phyloP scores from a whole-genome alignment of 2,329 filamentous ascomycete genomes.

The Bipolaris gigantea region DNA sequence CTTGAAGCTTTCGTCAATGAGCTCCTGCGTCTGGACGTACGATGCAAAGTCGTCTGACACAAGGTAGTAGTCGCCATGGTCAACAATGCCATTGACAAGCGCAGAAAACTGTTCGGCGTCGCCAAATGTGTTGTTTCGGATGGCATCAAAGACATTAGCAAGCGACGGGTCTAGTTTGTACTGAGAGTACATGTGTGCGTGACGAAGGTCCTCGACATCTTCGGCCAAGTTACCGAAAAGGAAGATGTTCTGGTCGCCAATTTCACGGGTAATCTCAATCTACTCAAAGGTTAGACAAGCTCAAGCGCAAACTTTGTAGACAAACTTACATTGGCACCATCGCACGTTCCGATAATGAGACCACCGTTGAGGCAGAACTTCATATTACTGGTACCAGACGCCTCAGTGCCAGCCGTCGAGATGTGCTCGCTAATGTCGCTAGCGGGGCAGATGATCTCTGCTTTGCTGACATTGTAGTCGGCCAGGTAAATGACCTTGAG shows the following conservation, averaged over 20 bases:
- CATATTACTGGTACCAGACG: slow-evolving; percentile 93
- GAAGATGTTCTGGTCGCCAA: slow-evolving; percentile 97
- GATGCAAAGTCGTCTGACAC: slow-evolving; percentile 97
- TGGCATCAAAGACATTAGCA: slow-evolving; percentile 78
- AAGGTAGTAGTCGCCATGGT: slow-evolving; percentile 96
- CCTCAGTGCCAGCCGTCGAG: slow-evolving; percentile 93
- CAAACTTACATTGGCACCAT: slow-evolving; percentile 85
- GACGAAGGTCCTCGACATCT: slow-evolving; percentile 93
- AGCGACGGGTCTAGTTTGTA: slow-evolving; percentile 79
- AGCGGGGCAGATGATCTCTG: slow-evolving; percentile 91
- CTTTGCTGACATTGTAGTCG: slow-evolving; percentile 99
- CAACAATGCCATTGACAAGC: slow-evolving; percentile 79
- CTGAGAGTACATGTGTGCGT: slow-evolving; percentile 80
- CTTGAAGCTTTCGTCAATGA: slow-evolving; percentile 90
- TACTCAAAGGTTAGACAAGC: slow-evolving; percentile 31
- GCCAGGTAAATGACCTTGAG: slow-evolving; percentile 97
- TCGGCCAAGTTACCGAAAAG: slow-evolving; percentile 95
- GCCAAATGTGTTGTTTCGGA: slow-evolving; percentile 80
- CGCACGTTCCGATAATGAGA: slow-evolving; percentile 95
- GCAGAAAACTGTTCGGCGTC: slow-evolving; percentile 77
- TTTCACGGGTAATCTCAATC: slow-evolving; percentile 97
- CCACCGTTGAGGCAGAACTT: slow-evolving; percentile 98
- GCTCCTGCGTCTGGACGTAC: slow-evolving; percentile 85
- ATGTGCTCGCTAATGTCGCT: slow-evolving; percentile 98
- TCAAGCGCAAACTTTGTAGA: not conserved